Evolutionary conservation across 2,329 filamentous ascomycete genomes (phyloP), one percentile per base, ranked within the genome.

Genomic region (Phoma sp.): DNA sequence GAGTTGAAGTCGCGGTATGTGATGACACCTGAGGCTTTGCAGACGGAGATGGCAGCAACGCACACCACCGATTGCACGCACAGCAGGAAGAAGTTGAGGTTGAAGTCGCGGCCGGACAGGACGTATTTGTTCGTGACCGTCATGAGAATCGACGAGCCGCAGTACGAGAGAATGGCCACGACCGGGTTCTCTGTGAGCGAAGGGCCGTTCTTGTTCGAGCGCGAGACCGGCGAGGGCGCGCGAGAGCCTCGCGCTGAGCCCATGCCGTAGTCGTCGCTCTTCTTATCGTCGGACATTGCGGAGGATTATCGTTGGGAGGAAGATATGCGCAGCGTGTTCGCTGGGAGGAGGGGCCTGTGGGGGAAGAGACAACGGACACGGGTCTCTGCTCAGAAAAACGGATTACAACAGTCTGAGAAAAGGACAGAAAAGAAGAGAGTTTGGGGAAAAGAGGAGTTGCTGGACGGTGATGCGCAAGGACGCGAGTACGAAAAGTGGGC

Each of bases 61-160:
- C 93, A 97, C 50, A 98, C 92, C 57, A 96, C 79, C 43, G 92
- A 91, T 93, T 97, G 75, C 57, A 98, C 84, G 58, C 86, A 89
- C 56, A 99, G 85, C 68, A 97, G 89, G 78, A 99, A 91, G 78
- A 98, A 96, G 78, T 96, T 96, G 69, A 99, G 79, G 78, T 99
- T 99, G 85, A 96, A 99, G 64, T 89, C 85, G 46, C 84, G 83
- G 57, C 95, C 95, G 7, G 91, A 97, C 41, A 99, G 86, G 59
- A 97, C 93, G 76, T 96, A 99, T 83, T 99, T 99, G 81, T 99
- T 99, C 76, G 96, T 95, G n/a, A 97, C 90, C 7, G 95, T 99
- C 95, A 99, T 99, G 76, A 93, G 85, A 73, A 99, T 99, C n/a
- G 93, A 97, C 47, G 93, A 91, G 69, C 89, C 82, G 77, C 95